Evolutionary conservation across 192 early-diverging fungal genomes (phyloP), one percentile per base, ranked within the genome.

Genomic region (Coemansia javaensis): DNA sequence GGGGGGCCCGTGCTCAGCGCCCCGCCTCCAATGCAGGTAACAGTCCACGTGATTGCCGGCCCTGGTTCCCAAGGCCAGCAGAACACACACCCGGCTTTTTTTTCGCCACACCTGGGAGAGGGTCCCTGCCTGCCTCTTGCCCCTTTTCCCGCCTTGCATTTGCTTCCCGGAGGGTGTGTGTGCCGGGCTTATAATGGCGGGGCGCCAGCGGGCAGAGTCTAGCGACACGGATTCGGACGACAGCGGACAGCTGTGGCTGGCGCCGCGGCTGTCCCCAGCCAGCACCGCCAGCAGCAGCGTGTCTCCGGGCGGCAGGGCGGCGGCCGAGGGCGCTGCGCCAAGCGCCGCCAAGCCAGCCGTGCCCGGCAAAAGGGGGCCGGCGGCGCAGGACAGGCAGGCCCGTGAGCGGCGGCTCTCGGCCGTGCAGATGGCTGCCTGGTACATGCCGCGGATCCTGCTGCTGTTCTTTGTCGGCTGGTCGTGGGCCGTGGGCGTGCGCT

Each of bases 161-260:
- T n/a, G n/a, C n/a, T n/a, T n/a, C n/a, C n/a, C n/a, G n/a, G n/a
- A n/a, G n/a, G n/a, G n/a, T n/a, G n/a, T n/a, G n/a, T n/a, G n/a
- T n/a, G n/a, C n/a, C n/a, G n/a, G n/a, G n/a, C n/a, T n/a, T n/a
- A n/a, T n/a, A n/a, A 30, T 30, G 28, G 28, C 28, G 28, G 5
- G 5, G 28, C 28, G 5, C 10, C 28, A 30, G 28, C 28, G n/a
- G n/a, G n/a, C n/a, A n/a, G n/a, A n/a, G n/a, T n/a, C n/a, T 23
- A 38, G 35, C 15, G 14, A 21, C 32, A 12, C 32, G n/a, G 51
- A 37, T 10, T 54, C 50, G 32, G 66, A 60, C 12, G 63, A 73
- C 37, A 53, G 59, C 48, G 59, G 53, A 12, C 57, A 73, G 53
- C 50, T 73, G 45, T 73, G 69, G 69, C 65, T 73, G 50, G 38